Evolutionary conservation across 768 basidiomycete species (phyloP), one percentile per base, ranked within the genome.

Genomic region (Amanita fuliginea): DNA sequence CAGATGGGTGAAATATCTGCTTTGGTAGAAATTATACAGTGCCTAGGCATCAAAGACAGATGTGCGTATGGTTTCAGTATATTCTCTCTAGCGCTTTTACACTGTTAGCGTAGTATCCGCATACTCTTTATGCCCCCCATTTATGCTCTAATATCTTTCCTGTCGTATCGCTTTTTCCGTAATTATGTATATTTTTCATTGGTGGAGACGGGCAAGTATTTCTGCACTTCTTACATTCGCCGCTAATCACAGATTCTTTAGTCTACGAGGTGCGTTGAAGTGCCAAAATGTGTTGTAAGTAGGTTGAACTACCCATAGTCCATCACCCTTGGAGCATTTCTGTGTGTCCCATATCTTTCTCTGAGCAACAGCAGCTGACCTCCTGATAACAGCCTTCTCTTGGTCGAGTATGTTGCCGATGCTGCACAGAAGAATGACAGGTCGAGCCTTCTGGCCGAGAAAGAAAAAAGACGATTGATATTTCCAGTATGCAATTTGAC

Each of bases 141-240:
- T 33, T 86, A 81, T 60, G 80, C 79, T 22, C 63, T 88, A 50
- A 74, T 88, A 48, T 84, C 83, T 1, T 89, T 89, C 68, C 74
- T 87, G 55, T 83, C 82, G 33, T 89, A 83, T 57, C 76, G 86
- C 3, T 88, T 64, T 64, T 88, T 86, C 68, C 75, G 84, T 35
- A 68, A 72, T 49, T 88, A 83, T 57, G 86, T 60, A n/a, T 58
- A 60, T 51, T 66, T 67, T 42, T 66, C 66, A 16, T 62, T 69
- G 26, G 54, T 63, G 36, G 35, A 48, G 58, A 11, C 47, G 4
- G 47, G 47, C 41, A 65, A 63, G 62, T 64, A 34, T 62, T 62
- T 58, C 36, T 57, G 3, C 22, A 34, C 7, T 30, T 28, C 7
- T 33, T 13, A 28, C 36, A 6, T 21, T 26, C 14, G 32, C 14